A percentile compares a stretch with the other conserved stretches of the same genome.
Evolutionary conservation across 108 stramenopile genomes (phyloP).

Genomic region (Conticribra weissflogii): DNA sequence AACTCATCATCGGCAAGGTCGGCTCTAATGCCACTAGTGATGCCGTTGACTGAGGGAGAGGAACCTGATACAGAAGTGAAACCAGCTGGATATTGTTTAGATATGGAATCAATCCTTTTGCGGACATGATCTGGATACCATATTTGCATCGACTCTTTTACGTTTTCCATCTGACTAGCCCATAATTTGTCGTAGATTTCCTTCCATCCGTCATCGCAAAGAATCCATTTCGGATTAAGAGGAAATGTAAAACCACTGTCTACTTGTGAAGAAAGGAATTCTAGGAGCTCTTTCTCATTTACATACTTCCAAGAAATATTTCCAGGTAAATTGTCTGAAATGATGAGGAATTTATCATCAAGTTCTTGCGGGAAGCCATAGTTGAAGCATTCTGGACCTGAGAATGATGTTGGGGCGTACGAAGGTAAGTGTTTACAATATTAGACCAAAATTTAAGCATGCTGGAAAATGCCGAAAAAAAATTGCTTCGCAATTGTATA

Average conservation of each 20-base stretch:
- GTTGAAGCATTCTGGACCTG: slow-evolving; percentile 63
- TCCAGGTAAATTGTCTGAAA: slow-evolving; percentile 48
- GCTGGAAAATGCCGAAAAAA: neutral
- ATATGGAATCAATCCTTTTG: slow-evolving; percentile 61
- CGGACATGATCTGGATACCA: slow-evolving; percentile 67
- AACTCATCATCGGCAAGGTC: slow-evolving; percentile 10
- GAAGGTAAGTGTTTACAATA: neutral
- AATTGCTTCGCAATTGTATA: neutral
- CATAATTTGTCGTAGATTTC: slow-evolving; percentile 64
- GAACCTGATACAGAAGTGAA: slow-evolving; percentile 21
- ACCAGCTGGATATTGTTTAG: slow-evolving; percentile 56
- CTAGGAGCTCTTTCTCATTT: slow-evolving; percentile 46
- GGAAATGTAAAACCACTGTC: slow-evolving; percentile 61
- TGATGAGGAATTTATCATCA: slow-evolving; percentile 62
- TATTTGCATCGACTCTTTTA: slow-evolving; percentile 50
- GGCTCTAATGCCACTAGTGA: slow-evolving; percentile 5
- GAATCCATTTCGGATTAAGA: slow-evolving; percentile 49
- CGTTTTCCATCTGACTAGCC: slow-evolving; percentile 48
- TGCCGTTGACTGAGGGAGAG: neutral
- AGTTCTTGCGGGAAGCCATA: slow-evolving; percentile 62
- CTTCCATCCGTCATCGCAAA: slow-evolving; percentile 80
- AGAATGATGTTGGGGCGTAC: neutral
- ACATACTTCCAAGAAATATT: slow-evolving; percentile 54
- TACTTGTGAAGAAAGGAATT: slow-evolving; percentile 49
- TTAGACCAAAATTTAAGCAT: neutral